Evolutionary conservation across 768 basidiomycete species (phyloP).

Genomic region (Russula lepida): DNA sequence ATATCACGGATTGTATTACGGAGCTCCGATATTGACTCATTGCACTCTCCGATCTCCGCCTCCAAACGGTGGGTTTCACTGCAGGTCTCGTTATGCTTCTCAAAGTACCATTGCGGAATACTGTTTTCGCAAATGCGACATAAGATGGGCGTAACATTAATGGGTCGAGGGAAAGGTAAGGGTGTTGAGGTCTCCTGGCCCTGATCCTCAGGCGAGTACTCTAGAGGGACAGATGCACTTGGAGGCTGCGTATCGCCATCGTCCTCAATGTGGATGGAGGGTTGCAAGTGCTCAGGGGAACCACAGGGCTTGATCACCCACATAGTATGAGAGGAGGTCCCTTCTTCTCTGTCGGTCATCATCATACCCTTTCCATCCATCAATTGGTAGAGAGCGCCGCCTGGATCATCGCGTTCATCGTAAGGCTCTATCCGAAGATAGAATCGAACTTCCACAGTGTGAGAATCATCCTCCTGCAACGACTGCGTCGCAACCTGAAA

Average conservation of each 20-base stretch:
- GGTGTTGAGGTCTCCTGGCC: constrained; percentile 41
- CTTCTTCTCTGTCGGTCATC: constrained; percentile 87
- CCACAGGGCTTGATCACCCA: constrained; percentile 89
- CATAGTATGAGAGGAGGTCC: constrained; percentile 90
- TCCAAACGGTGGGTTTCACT: constrained; percentile 93
- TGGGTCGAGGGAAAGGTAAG: constrained; percentile 68
- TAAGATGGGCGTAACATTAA: constrained; percentile 76
- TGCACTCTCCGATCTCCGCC: constrained; percentile 88
- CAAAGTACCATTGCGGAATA: constrained; percentile 98
- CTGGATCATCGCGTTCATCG: constrained; percentile 42
- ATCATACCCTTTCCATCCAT: constrained; percentile 99
- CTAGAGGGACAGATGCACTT: constrained; percentile 23
- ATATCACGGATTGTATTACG: constrained; percentile 81
- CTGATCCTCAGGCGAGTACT: constrained; percentile 1
- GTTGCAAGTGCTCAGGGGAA: constrained; percentile 58
- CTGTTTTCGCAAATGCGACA: constrained; percentile 97
- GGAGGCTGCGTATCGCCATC: constrained; percentile 33
- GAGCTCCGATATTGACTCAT: constrained; percentile 85
- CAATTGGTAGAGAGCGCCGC: constrained; percentile 55
- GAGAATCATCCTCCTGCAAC: constrained; percentile 84
- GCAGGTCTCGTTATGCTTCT: constrained; percentile 99
- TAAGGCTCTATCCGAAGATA: constrained; percentile 69
- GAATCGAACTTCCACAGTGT: constrained; percentile 89
- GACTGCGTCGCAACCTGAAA: constrained; percentile 82
- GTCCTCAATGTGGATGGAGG: constrained; percentile 47